Evolutionary conservation across 2,329 filamentous ascomycete genomes (phyloP).

Genomic region (Fusarium albidum): DNA sequence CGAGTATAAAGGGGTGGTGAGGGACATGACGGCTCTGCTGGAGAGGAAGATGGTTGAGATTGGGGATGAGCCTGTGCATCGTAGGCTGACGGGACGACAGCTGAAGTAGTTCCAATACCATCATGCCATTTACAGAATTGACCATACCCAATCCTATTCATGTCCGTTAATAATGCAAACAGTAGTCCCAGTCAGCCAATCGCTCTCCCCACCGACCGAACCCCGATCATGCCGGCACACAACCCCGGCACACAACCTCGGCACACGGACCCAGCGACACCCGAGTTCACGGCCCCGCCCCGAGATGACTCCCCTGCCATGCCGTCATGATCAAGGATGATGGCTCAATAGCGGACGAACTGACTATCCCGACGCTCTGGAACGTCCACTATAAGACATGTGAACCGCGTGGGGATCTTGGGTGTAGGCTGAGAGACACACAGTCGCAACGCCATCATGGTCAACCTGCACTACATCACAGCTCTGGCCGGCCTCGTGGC

Average conservation of each 20-base stretch:
- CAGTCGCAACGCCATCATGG: slow-evolving; percentile 18
- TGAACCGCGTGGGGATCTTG: background rate
- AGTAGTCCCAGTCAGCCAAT: slow-evolving; percentile 13
- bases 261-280: slow-evolving; percentile 11
- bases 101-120: background rate
- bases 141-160: no score
- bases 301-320: slow-evolving; percentile 14
- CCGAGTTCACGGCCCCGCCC: slow-evolving; percentile 15
- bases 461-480: slow-evolving; percentile 19
- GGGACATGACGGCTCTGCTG: slow-evolving; percentile 50
- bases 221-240: background rate
- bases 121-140: no score
- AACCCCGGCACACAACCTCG: background rate
- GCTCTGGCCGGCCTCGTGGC: slow-evolving; percentile 12
- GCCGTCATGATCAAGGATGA: slow-evolving; percentile 20
- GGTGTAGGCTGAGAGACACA: background rate
- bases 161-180: no score
- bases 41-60: slow-evolving; percentile 61
- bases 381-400: slow-evolving; percentile 6
- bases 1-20: slow-evolving; percentile 48
- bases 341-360: slow-evolving; percentile 16
- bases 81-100: background rate
- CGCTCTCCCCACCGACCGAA: slow-evolving; percentile 13
- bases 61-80: slow-evolving; percentile 54
- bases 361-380: background rate